Conservation (phyloP, 805 yeast genomes). For the Priceomyces haplophilus region DNA sequence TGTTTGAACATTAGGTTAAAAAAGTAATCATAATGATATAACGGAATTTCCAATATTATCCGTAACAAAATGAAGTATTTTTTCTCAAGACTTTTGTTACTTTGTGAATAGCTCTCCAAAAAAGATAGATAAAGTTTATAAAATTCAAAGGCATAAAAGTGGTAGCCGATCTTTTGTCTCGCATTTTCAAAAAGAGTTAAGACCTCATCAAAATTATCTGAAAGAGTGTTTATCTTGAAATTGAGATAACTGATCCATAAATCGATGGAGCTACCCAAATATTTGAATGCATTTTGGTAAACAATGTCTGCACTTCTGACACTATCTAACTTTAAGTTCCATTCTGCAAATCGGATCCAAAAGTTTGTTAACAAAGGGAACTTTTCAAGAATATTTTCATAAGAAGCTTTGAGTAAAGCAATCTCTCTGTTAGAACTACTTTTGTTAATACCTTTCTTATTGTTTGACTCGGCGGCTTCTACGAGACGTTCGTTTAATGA, state of each 20-base stretch:
- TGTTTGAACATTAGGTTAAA: slow-evolving; percentile 36
- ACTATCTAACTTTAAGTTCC: slow-evolving; percentile 45
- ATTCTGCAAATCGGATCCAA: slow-evolving; percentile 55
- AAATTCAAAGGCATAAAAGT: slow-evolving; percentile 49
- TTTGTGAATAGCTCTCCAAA: slow-evolving; percentile 31
- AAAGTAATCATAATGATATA: slow-evolving; percentile 50
- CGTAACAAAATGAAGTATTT: slow-evolving; percentile 45
- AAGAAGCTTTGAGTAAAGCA: slow-evolving; percentile 35
- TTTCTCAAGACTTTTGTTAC: slow-evolving; percentile 22
- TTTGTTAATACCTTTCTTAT: slow-evolving; percentile 31
- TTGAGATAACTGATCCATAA: slow-evolving; percentile 51
- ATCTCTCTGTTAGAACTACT: slow-evolving; percentile 27
- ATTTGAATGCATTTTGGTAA: slow-evolving; percentile 36
- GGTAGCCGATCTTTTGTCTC: slow-evolving; percentile 47
- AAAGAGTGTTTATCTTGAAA: slow-evolving; percentile 34
- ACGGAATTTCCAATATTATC: slow-evolving; percentile 52
- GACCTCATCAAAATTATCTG: slow-evolving; percentile 27
- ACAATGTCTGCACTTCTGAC: slow-evolving; percentile 34
- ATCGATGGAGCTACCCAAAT: slow-evolving; percentile 43
- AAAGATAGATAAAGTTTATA: slow-evolving; percentile 49
- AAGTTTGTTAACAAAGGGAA: slow-evolving; percentile 53
- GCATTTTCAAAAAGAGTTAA: slow-evolving; percentile 44
- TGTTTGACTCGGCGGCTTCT: slow-evolving; percentile 25
- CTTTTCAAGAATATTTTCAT: slow-evolving; percentile 40
- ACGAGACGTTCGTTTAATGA: slow-evolving; percentile 38